A percentile compares a stretch with the other conserved stretches of the same genome.
phyloP scores from a whole-genome alignment of 495 filamentous ascomycete genomes.

The Pyronema domesticum region DNA sequence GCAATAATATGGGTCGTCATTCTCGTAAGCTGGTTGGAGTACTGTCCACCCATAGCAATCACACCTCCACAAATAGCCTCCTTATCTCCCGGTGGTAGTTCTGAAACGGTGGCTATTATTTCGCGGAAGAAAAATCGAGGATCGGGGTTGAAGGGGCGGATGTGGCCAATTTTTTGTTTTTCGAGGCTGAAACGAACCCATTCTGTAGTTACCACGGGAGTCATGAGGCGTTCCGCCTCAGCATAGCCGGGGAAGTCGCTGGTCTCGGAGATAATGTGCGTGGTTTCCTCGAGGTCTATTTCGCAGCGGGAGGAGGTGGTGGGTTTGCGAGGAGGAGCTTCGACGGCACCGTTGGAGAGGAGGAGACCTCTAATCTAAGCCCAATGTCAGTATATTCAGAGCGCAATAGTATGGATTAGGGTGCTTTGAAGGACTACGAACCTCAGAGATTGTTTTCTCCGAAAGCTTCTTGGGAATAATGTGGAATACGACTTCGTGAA shows the following conservation, averaged over 20 bases:
- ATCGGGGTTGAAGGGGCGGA: slow-evolving; percentile 75
- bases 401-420: background rate
- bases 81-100: slow-evolving; percentile 74
- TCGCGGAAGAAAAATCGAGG: slow-evolving; percentile 76
- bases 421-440: slow-evolving; percentile 18
- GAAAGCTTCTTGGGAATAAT: slow-evolving; percentile 29
- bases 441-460: slow-evolving; percentile 28
- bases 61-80: slow-evolving; percentile 85
- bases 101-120: slow-evolving; percentile 50
- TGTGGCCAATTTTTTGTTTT: slow-evolving; percentile 52
- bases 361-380: slow-evolving; percentile 32
- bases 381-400: slow-evolving; percentile 28
- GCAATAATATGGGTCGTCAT: slow-evolving; percentile 80
- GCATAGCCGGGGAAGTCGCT: slow-evolving; percentile 76
- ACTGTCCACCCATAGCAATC: slow-evolving; percentile 72
- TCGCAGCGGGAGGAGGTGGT: slow-evolving; percentile 11
- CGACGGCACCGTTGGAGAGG: slow-evolving; percentile 28
- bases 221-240: slow-evolving; percentile 49
- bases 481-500: slow-evolving; percentile 25
- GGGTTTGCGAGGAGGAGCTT: slow-evolving; percentile 22
- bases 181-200: slow-evolving; percentile 57
- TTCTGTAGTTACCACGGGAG: slow-evolving; percentile 63
- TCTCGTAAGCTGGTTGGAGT: slow-evolving; percentile 47
- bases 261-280: slow-evolving; percentile 68
- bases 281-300: slow-evolving; percentile 42